Base-by-base conservation (phyloP, 768 basidiomycete species). In the Hebeloma cylindrosporum region DNA sequence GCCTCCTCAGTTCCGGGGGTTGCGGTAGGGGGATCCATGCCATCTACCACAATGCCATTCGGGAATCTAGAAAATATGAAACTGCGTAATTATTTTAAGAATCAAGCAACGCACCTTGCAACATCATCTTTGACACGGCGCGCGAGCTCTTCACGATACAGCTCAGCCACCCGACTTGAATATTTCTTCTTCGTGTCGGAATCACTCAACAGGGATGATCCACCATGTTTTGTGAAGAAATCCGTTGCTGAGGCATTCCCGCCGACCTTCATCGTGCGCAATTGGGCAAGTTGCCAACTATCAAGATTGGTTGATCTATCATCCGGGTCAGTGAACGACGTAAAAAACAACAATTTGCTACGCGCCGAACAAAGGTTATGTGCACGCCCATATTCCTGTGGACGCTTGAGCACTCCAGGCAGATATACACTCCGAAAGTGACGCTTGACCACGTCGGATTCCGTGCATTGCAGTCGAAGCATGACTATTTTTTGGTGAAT, bases 351-450 rank as follows among this genome's bases (percentile, higher is more conserved):
- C 14, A 36, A 32, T 17, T 14, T 26, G 21, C 9, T 39, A 33
- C 7, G 65, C 84, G 93, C 92, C 94, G 74, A 31, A 99, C 95
- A 59, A 99, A 99, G 51, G 83, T 89, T 66, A 99, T 93, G 63
- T 99, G 96, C 17, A 98, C 95, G 57, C 96, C 96, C 82, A 97
- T 85, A 64, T 95, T 97, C 41, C 96, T 77, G 68, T 99, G 96
- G 10, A 88, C 71, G 53, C 87, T 88, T 4, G 95, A 98, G 74
- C 96, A 99, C 47, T 99, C 94, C 23, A 98, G 73, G 61, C 96
- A 99, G 60, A 99, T 93, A 68, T 98, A 98, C 10, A 98, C 84
- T 25, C 92, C 95, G 61, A 88, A 99, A 0, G 93, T 94, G 16
- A 96, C 92, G 50, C 91, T 93, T 3, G 93, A 85, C 96, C 95